These are phyloP conservation scores for Trypanosoma platydactyli DNA, from an alignment of 208 protist species.

Conservation along the genomic window DNA sequence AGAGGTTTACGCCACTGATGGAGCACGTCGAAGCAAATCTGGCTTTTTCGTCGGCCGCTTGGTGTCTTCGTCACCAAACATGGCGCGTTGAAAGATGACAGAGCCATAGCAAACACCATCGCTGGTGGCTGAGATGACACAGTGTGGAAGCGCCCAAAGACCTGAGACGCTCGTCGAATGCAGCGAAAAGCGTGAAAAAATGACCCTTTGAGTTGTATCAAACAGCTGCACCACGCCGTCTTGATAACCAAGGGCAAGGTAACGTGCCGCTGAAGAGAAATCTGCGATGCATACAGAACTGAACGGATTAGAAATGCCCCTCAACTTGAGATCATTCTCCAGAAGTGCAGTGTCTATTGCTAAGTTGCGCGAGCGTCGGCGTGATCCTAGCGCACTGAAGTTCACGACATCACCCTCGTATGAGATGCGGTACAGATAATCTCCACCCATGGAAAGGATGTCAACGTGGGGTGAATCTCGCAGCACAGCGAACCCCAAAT, in stretches of 20 bases:
- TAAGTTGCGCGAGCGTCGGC: conserved; percentile 17
- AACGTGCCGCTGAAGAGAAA: conserved; percentile 29
- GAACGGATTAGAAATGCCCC: not conserved
- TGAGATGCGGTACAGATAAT: conserved; percentile 26
- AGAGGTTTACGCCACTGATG: too few species aligned
- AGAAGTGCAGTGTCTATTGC: not conserved
- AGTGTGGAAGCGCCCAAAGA: conserved; percentile 24
- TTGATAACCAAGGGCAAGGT: conserved; percentile 52
- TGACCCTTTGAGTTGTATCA: conserved; percentile 58
- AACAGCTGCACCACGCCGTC: conserved; percentile 80
- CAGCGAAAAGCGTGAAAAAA: conserved; percentile 48
- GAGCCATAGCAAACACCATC: not conserved
- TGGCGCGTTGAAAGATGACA: conserved; percentile 16
- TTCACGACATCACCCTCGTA: conserved; percentile 26
- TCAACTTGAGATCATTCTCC: not conserved
- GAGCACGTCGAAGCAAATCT: not conserved
- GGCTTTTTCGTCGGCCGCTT: not conserved
- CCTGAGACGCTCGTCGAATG: conserved; percentile 6
- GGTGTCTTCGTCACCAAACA: conserved; percentile 17
- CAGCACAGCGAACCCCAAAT: conserved; percentile 19
- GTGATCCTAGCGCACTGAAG: not conserved
- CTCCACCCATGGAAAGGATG: conserved; percentile 12
- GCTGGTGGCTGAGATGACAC: conserved; percentile 11
- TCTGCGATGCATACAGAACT: conserved; percentile 17
- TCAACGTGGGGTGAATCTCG: conserved; percentile 28